A percentile compares a stretch with the other conserved stretches of the same genome.
These are phyloP conservation scores for Amanita inopinata DNA, from an alignment of 768 basidiomycete species.

Conservation along the genomic window DNA sequence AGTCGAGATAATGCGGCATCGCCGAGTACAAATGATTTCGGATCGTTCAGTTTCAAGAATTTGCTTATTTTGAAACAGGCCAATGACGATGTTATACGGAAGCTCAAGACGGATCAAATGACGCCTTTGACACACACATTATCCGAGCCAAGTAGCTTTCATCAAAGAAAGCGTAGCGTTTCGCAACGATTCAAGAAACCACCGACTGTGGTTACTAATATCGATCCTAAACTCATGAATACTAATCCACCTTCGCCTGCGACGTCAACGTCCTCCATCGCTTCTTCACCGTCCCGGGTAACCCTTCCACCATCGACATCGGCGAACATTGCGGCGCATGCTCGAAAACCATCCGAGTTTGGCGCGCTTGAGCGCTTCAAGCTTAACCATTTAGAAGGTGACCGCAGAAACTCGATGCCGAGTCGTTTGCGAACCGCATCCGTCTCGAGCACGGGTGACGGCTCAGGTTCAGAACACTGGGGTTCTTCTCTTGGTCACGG, in stretches of 20 bases:
- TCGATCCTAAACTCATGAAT: conserved; percentile 49
- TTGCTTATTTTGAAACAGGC: conserved; percentile 92
- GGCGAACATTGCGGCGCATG: conserved; percentile 49
- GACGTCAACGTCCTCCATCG: conserved; percentile 84
- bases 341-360: conserved; percentile 83
- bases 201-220: conserved; percentile 62
- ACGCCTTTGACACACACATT: conserved; percentile 66
- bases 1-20: conserved; percentile 35
- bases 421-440: conserved; percentile 83
- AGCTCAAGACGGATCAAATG: conserved; percentile 88
- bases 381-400: conserved; percentile 66
- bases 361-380: conserved; percentile 87
- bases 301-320: conserved; percentile 67
- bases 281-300: conserved; percentile 78
- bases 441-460: conserved; percentile 72
- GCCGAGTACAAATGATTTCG: conserved; percentile 82
- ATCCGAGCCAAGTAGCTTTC: conserved; percentile 48
- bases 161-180: conserved; percentile 68
- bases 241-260: conserved; percentile 89
- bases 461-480: conserved; percentile 72
- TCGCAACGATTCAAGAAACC: conserved; percentile 78
- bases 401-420: conserved; percentile 76
- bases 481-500: conserved; percentile 45
- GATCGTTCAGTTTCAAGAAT: conserved; percentile 98
- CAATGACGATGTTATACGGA: conserved; percentile 96